These are phyloP conservation scores for Termitomyces titanicus DNA, from an alignment of 768 basidiomycete genomes.

Conservation along the genomic window DNA sequence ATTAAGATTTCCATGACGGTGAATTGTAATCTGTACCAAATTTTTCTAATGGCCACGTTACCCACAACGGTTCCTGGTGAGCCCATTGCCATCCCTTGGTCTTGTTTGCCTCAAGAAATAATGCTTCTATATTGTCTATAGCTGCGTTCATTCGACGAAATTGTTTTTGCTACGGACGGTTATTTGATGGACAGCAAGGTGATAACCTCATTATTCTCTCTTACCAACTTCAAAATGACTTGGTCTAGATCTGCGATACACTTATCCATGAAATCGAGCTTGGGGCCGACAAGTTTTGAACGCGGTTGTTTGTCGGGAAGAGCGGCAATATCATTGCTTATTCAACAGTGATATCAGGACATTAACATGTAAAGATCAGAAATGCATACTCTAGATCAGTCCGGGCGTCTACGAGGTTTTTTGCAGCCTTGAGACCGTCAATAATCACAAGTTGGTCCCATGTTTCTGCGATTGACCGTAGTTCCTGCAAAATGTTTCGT, in stretches of 20 bases:
- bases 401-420: conserved; percentile 67
- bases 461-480: conserved; percentile 56
- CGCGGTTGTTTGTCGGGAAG: conserved; percentile 55
- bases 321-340: conserved; percentile 62
- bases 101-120: conserved; percentile 68
- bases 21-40: conserved; percentile 48
- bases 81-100: conserved; percentile 72
- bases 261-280: conserved; percentile 65
- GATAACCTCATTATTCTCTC: conserved; percentile 15
- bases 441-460: conserved; percentile 84
- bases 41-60: conserved; percentile 77
- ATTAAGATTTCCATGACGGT: background rate
- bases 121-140: conserved; percentile 60
- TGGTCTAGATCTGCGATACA: conserved; percentile 55
- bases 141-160: conserved; percentile 62
- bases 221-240: conserved; percentile 64
- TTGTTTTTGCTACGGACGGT: conserved; percentile 53
- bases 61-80: conserved; percentile 70
- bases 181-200: background rate
- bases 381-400: conserved; percentile 80
- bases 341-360: conserved; percentile 9
- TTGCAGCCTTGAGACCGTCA: conserved; percentile 77
- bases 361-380: background rate
- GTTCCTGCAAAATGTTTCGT: conserved; percentile 63
- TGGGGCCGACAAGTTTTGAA: conserved; percentile 58